Conservation (phyloP, 1,284 basidiomycete species). For the Neonothopanus nambi region DNA sequence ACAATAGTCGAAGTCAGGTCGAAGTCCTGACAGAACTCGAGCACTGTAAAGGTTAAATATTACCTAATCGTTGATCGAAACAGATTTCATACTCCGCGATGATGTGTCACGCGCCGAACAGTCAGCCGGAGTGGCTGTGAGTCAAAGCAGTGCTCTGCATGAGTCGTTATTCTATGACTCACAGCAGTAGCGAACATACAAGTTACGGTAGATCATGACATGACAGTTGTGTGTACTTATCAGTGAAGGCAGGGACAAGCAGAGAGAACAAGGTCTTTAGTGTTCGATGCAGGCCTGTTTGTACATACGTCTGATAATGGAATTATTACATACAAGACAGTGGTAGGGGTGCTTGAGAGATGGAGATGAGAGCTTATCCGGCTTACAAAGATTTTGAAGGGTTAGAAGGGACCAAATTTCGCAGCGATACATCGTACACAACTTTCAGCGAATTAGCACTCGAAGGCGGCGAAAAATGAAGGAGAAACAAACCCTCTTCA, state of each 20-base stretch:
- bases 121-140: no score
- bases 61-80: slow-evolving; percentile 11
- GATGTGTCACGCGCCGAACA: slow-evolving; percentile 4
- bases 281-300: no score
- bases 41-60: slow-evolving; percentile 7
- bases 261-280: no score
- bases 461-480: slow-evolving; percentile 13
- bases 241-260: no score
- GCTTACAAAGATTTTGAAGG: neutral
- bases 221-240: no score
- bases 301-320: no score
- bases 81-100: slow-evolving; percentile 8
- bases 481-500: slow-evolving; percentile 68
- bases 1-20: neutral
- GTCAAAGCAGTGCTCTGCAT: neutral
- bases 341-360: no score
- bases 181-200: no score
- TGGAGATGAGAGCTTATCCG: no score
- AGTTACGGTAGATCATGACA: no score
- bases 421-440: slow-evolving; percentile 81
- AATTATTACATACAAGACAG: no score
- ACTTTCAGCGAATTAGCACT: slow-evolving; percentile 41
- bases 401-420: slow-evolving; percentile 52
- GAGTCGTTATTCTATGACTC: no score
- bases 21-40: slow-evolving; percentile 14